These are phyloP conservation scores for Gigaspora rosea DNA, from an alignment of 192 early-diverging fungal genomes.

Conservation along the genomic window DNA sequence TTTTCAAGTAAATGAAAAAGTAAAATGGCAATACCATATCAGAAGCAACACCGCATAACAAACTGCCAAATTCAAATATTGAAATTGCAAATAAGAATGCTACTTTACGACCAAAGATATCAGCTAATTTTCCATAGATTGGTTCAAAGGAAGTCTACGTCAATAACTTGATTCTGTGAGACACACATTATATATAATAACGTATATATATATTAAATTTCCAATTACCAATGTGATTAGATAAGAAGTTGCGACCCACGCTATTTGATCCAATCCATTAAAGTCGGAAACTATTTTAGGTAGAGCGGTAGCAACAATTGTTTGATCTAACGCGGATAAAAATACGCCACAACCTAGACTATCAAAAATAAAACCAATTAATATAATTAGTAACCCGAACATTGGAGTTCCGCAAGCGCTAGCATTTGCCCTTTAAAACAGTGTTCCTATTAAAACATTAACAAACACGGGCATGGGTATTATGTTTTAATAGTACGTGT, in stretches of 20 bases:
- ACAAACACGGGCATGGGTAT: too few species aligned
- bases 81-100: constrained; percentile 37
- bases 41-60: constrained; percentile 48
- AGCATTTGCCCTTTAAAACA: too few species aligned
- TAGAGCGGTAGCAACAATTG: background rate
- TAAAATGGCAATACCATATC: constrained; percentile 36
- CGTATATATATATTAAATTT: background rate
- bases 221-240: constrained; percentile 37
- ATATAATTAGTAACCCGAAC: too few species aligned
- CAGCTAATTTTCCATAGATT: constrained; percentile 74
- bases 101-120: background rate
- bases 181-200: background rate
- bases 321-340: too few species aligned
- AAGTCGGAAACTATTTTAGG: constrained; percentile 34
- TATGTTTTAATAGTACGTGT: too few species aligned
- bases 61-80: constrained; percentile 42
- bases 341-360: too few species aligned
- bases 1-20: background rate
- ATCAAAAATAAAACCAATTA: too few species aligned
- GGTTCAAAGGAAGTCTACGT: constrained; percentile 67
- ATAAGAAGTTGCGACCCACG: constrained; percentile 82
- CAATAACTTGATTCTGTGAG: background rate
- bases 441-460: too few species aligned
- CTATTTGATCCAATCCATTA: constrained; percentile 59
- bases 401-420: too few species aligned